Base-by-base conservation (phyloP, 345 rosid genomes). In the Laguncularia racemosa region DNA sequence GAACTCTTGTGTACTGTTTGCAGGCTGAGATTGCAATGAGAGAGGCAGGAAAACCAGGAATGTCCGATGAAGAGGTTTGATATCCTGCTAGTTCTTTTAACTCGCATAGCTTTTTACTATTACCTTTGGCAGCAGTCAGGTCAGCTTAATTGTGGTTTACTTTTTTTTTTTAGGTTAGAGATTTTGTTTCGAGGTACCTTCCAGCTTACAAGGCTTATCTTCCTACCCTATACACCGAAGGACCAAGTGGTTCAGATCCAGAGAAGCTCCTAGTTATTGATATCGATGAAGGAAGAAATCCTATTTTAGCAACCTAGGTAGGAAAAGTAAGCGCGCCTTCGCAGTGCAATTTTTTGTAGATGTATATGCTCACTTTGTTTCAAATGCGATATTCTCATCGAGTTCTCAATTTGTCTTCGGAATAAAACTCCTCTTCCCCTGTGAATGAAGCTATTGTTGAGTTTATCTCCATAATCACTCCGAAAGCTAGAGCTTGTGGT, bases 1-100 rank as follows among this genome's bases (percentile, higher is more conserved):
- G 4, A 45, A 16, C 16, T 18, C 52, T 45, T 13, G 3, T 4
- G n/a, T 16, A 17, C 19, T 23, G 18, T 26, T 62, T 59, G 63
- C 81, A 92, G 97, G 99, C 97, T 14, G 96, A 93, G 79, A 73
- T 93, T 58, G 92, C 90, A 49, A 89, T 89, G 97, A 87, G 91
- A 73, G 81, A 87, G 70, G 87, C 77, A 4, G 99, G 97, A 12
- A 70, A 84, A 23, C 75, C 91, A 7, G 96, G 97, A 63, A 90
- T 93, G 97, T 82, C 95, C 0, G 85, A 90, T 58, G 95, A 85
- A 50, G 99, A 93, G 95, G 99, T 89, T 26, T 51, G 16, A 50
- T 51, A 44, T 26, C 48, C 26, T 52, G 40, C 33, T n/a, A 17
- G 48, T 33, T 59, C 48, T 60, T n/a, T 47, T 55, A 16, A 12